These are phyloP conservation scores for Botrytis byssoidea DNA, from an alignment of 2,329 filamentous ascomycete genomes.

Conservation along the genomic window DNA sequence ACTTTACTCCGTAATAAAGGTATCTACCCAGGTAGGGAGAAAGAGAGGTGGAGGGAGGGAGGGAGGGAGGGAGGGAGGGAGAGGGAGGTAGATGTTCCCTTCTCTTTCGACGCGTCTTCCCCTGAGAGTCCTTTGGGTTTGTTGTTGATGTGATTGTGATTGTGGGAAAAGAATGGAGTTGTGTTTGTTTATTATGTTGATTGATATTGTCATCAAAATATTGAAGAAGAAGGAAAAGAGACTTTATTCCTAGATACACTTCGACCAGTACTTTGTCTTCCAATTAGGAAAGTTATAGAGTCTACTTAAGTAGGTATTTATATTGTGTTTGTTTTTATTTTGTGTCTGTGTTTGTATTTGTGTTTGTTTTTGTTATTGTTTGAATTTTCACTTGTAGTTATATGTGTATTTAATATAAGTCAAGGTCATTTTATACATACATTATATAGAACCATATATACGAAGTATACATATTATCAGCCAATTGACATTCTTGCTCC, in stretches of 20 bases:
- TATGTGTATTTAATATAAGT: neutral
- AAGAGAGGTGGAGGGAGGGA: too few relatives aligned
- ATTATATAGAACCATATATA: neutral
- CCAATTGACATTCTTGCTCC: neutral
- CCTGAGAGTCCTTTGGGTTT: neutral
- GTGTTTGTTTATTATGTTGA: neutral
- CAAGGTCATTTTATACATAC: neutral
- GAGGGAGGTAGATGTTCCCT: neutral
- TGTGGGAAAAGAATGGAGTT: neutral
- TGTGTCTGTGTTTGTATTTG: neutral
- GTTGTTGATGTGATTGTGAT: neutral
- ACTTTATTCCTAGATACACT: neutral
- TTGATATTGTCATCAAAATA: neutral
- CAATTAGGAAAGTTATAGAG: neutral
- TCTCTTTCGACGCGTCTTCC: neutral
- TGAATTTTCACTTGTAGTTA: neutral
- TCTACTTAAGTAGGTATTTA: neutral
- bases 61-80: too few relatives aligned
- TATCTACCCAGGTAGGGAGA: neutral
- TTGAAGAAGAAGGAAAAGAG: neutral
- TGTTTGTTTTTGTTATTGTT: neutral
- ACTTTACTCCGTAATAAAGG: neutral
- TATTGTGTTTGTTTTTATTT: neutral
- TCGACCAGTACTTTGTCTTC: neutral
- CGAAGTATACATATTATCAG: neutral